Percentiles rank a stretch among this genome's conserved stretches.
Conservation (phyloP, 2,329 filamentous ascomycete genomes). For the Nakataea oryzae region DNA sequence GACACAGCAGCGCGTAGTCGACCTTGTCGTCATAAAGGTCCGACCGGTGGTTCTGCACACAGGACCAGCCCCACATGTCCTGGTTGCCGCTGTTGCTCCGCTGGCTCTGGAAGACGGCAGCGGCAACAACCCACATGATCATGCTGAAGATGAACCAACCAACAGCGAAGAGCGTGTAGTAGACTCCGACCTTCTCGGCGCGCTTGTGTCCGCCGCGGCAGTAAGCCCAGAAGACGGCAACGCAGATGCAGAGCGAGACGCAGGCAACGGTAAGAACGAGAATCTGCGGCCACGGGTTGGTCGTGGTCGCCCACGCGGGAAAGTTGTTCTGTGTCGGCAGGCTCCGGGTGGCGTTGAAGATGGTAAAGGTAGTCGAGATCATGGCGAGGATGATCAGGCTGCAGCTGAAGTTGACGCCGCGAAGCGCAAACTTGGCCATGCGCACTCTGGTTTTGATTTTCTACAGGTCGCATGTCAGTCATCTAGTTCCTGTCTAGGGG, state of each 20-base stretch:
- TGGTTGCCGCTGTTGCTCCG: conserved; percentile 64
- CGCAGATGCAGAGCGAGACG: conserved; percentile 68
- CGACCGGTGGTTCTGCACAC: conserved; percentile 73
- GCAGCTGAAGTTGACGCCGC: conserved; percentile 93
- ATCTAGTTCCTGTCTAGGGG: neutral
- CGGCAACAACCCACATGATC: conserved; percentile 83
- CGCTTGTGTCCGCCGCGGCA: conserved; percentile 78
- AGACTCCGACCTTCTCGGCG: conserved; percentile 87
- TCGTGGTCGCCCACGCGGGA: conserved; percentile 72
- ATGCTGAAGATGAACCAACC: conserved; percentile 90
- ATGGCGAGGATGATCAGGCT: conserved; percentile 89
- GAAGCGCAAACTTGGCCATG: conserved; percentile 89
- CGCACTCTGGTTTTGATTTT: conserved; percentile 88
- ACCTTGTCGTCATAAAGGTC: conserved; percentile 71
- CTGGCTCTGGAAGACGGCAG: conserved; percentile 71
- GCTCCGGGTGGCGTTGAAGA: conserved; percentile 79
- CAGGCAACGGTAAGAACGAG: conserved; percentile 69
- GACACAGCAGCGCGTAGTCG: conserved; percentile 83
- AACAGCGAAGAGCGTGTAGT: conserved; percentile 91
- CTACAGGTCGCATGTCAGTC: conserved; percentile 31
- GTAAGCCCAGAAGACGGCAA: conserved; percentile 76
- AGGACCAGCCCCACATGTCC: conserved; percentile 98
- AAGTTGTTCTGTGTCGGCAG: conserved; percentile 70
- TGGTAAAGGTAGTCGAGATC: conserved; percentile 75
- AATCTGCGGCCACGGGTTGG: conserved; percentile 82